Evolutionary conservation across 169 alveolate species (phyloP).

Genomic region (Plasmodium billcollinsi): DNA sequence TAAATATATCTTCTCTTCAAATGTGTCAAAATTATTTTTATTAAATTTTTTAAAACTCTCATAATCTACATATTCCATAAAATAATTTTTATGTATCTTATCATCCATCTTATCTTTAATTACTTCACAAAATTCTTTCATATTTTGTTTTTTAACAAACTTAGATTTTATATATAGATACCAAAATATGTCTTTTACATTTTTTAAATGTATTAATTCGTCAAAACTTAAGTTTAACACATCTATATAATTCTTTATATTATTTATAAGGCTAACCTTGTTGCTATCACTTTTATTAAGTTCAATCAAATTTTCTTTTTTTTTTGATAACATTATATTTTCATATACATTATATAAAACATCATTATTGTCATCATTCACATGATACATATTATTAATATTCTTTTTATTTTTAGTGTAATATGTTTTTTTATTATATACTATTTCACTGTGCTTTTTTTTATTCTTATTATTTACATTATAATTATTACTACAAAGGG

Average conservation of each 20-base stretch:
- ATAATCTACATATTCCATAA: constrained; percentile 56
- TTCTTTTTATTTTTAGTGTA: neutral
- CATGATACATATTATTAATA: neutral
- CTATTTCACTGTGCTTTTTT: neutral
- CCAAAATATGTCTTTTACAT: constrained; percentile 58
- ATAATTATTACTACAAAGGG: neutral
- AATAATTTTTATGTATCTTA: constrained; percentile 34
- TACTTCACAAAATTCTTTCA: constrained; percentile 39
- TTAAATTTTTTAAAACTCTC: constrained; percentile 20
- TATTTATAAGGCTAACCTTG: neutral
- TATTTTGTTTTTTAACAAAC: neutral
- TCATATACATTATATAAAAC: neutral
- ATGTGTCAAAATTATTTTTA: constrained; percentile 16
- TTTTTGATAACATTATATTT: no score
- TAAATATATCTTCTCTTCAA: constrained; percentile 40
- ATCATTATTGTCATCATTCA: neutral
- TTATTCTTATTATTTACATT: neutral
- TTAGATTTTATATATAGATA: constrained; percentile 51
- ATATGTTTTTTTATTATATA: neutral
- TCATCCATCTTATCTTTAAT: constrained; percentile 59
- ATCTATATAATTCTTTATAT: constrained; percentile 17
- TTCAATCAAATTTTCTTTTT: no score
- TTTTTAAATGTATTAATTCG: constrained; percentile 40
- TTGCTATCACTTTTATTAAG: no score
- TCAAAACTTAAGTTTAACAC: constrained; percentile 21